phyloP scores from a whole-genome alignment of 2,329 filamentous ascomycete genomes.

The Apiospora arundinis region DNA sequence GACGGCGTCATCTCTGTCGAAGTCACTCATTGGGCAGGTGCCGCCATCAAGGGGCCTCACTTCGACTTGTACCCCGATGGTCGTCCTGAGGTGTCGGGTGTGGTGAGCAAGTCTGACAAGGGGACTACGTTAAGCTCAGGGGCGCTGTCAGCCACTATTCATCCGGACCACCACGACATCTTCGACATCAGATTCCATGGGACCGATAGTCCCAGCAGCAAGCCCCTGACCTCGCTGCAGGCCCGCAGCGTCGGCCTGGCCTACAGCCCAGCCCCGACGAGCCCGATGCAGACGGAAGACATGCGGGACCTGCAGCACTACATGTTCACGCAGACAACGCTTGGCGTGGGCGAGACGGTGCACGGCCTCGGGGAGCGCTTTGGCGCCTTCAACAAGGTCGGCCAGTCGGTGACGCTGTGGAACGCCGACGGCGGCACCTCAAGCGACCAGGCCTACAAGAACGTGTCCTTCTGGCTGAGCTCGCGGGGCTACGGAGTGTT shows the following conservation, averaged over 20 bases:
- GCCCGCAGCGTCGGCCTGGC: constrained; percentile 63
- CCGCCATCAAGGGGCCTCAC: constrained; percentile 56
- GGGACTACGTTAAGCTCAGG: constrained; percentile 59
- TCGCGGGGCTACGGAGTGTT: constrained; percentile 80
- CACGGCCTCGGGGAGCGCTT: constrained; percentile 80
- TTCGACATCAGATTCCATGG: constrained; percentile 64
- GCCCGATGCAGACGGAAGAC: constrained; percentile 59
- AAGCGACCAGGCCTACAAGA: constrained; percentile 76
- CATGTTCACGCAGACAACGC: constrained; percentile 61
- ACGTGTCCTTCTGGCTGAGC: constrained; percentile 72
- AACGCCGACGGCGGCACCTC: constrained; percentile 70
- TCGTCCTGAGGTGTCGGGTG: constrained; percentile 47
- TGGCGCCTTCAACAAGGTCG: constrained; percentile 77
- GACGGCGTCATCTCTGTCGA: constrained; percentile 67
- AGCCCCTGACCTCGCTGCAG: constrained; percentile 60
- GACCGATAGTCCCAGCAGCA: constrained; percentile 47
- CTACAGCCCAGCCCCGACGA: constrained; percentile 59
- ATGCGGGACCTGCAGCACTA: constrained; percentile 60
- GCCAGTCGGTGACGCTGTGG: constrained; percentile 71
- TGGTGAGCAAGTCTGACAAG: constrained; percentile 47
- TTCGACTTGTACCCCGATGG: constrained; percentile 64
- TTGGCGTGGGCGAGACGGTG: constrained; percentile 68
- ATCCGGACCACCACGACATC: constrained; percentile 49
- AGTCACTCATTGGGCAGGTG: constrained; percentile 63
- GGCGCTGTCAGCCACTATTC: constrained; percentile 57